A percentile compares a stretch with the other conserved stretches of the same genome.
Conservation (phyloP, 495 filamentous ascomycete genomes). For the Penicillium parvum region DNA sequence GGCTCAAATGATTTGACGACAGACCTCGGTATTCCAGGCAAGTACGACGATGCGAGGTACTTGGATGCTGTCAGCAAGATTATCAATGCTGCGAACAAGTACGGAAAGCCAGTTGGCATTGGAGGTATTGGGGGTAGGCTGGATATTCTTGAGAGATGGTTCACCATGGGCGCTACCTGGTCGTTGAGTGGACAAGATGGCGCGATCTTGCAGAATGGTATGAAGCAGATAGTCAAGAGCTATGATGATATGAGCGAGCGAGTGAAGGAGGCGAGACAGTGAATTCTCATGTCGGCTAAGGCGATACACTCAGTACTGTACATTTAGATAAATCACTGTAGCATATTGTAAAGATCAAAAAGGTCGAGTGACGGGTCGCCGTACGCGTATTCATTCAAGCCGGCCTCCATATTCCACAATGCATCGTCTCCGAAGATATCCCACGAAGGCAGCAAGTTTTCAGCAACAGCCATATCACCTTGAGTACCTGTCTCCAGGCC, state of each 20-base stretch:
- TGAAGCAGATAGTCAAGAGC: conserved; percentile 26
- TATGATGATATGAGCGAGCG: conserved; percentile 24
- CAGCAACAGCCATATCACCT: too few species aligned
- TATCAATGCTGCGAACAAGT: conserved; percentile 19
- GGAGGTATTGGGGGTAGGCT: conserved; percentile 25
- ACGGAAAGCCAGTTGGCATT: conserved; percentile 27
- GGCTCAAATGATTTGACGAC: conserved; percentile 30
- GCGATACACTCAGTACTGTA: neutral
- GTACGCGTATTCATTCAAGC: conserved; percentile 26
- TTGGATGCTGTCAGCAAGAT: conserved; percentile 20
- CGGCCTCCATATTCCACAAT: conserved; percentile 30
- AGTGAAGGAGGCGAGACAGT: conserved; percentile 14
- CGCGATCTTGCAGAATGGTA: conserved; percentile 23
- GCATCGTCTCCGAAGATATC: conserved; percentile 19
- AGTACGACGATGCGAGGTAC: conserved; percentile 21
- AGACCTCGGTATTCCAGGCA: conserved; percentile 27
- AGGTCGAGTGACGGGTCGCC: conserved; percentile 18
- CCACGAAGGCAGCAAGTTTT: too few species aligned
- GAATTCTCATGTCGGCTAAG: neutral
- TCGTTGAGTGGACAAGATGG: conserved; percentile 25
- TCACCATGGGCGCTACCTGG: conserved; percentile 29
- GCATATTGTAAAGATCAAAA: conserved; percentile 11
- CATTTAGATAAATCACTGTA: conserved; percentile 1
- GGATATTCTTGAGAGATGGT: conserved; percentile 30
- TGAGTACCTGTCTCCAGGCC: too few species aligned